Evolutionary conservation across 352 stramenopile genomes (phyloP).

Genomic region (Phytophthora foliorum): DNA sequence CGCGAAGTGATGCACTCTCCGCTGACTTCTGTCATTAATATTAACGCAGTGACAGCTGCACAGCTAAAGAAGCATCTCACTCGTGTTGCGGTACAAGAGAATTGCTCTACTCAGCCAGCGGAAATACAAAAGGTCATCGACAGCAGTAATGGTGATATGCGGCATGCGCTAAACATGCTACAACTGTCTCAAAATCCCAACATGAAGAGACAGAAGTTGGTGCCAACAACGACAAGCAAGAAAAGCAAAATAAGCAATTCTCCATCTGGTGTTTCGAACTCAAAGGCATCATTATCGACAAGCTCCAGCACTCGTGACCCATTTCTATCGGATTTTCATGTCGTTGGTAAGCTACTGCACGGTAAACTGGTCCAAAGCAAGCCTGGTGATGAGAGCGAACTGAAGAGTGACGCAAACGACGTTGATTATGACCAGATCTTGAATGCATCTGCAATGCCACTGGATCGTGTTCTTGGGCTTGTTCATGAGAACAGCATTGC

Average conservation of each 20-base stretch:
- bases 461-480: conserved; percentile 71
- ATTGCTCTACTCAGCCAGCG: conserved; percentile 32
- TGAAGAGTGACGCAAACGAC: conserved; percentile 13
- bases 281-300: conserved; percentile 11
- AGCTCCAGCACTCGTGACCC: conserved; percentile 53
- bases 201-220: conserved; percentile 8
- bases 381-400: conserved; percentile 8
- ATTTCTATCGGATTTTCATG: conserved; percentile 86
- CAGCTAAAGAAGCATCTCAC: conserved; percentile 80
- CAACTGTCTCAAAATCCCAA: conserved; percentile 51
- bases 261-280: background rate
- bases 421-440: conserved; percentile 62
- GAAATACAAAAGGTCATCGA: conserved; percentile 68
- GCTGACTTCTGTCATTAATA: conserved; percentile 77
- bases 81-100: conserved; percentile 52
- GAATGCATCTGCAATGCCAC: conserved; percentile 57
- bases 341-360: conserved; percentile 84
- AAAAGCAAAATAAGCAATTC: conserved; percentile 15
- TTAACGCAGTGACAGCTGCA: conserved; percentile 80
- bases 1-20: conserved; percentile 71
- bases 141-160: conserved; percentile 77
- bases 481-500: conserved; percentile 79
- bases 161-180: conserved; percentile 83
- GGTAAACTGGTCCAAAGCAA: conserved; percentile 57
- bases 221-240: conserved; percentile 8